A percentile compares a stretch with the other conserved stretches of the same genome.
Conservation (phyloP, 441 rosid genomes). For the Arabidopsis lyrata region DNA sequence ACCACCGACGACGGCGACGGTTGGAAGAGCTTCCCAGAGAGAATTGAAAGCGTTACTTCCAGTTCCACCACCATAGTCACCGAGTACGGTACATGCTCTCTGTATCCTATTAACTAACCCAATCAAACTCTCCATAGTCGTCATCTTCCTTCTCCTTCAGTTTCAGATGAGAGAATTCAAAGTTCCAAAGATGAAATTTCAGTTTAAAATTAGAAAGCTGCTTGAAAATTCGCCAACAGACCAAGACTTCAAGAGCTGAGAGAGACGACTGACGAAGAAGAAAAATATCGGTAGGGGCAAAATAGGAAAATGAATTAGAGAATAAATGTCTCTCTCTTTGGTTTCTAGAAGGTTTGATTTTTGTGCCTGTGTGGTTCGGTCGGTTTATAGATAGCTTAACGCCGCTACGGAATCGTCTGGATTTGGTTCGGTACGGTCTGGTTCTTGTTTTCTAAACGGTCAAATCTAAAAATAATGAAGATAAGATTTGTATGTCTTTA, state of each 20-base stretch:
- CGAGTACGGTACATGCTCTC: slow-evolving; percentile 87
- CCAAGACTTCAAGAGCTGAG: slow-evolving; percentile 19
- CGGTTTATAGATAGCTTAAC: slow-evolving; percentile 9
- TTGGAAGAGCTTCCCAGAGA: slow-evolving; percentile 97
- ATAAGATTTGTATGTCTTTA: slow-evolving; percentile 33
- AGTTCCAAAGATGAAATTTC: slow-evolving; percentile 8
- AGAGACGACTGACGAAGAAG: slow-evolving; percentile 29
- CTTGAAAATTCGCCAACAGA: slow-evolving; percentile 30
- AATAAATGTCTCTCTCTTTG: slow-evolving; percentile 24
- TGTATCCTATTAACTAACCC: slow-evolving; percentile 81
- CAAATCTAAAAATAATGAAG: slow-evolving; percentile 25
- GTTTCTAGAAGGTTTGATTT: slow-evolving; percentile 35
- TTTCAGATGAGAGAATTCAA: slow-evolving; percentile 20
- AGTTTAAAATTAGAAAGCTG: slow-evolving; percentile 4
- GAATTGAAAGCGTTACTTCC: slow-evolving; percentile 67
- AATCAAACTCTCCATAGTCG: slow-evolving; percentile 84
- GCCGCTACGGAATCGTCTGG: background rate
- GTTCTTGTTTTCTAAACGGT: slow-evolving; percentile 13
- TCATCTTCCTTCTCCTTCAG: slow-evolving; percentile 39
- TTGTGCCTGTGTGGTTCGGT: slow-evolving; percentile 21
- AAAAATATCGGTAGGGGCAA: background rate
- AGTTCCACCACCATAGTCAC: slow-evolving; percentile 71
- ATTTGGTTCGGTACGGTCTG: slow-evolving; percentile 1
- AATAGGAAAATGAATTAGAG: slow-evolving; percentile 3
- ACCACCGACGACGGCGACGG: slow-evolving; percentile 93